phyloP scores from a whole-genome alignment of 306 rosid species.

The Amphicarpaea edgeworthii region DNA sequence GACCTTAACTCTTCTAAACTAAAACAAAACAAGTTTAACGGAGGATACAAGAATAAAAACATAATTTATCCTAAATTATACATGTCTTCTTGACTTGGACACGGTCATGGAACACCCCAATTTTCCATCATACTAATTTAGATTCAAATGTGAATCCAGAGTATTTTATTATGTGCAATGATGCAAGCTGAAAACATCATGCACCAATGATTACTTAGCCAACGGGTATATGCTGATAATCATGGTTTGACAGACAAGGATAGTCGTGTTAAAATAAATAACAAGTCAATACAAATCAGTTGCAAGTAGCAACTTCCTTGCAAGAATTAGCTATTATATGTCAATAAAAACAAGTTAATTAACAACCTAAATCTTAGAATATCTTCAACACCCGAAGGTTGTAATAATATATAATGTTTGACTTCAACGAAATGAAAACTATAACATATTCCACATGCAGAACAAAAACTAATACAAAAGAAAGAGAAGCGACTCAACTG shows the following conservation, averaged over 20 bases:
- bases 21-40: too few relatives aligned
- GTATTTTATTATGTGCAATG: conserved; percentile 27
- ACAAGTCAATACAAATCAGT: conserved; percentile 5
- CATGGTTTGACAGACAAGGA: not conserved
- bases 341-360: not conserved
- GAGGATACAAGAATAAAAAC: too few relatives aligned
- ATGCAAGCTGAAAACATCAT: conserved; percentile 19
- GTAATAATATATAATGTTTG: not conserved
- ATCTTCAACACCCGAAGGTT: not conserved
- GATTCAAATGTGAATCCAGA: conserved; percentile 30
- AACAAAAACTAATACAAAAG: too few relatives aligned
- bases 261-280: conserved; percentile 5
- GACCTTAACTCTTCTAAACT: too few relatives aligned
- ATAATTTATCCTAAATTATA: too few relatives aligned
- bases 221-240: not conserved
- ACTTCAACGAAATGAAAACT: not conserved
- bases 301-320: too few relatives aligned
- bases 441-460: too few relatives aligned
- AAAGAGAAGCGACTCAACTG: conserved; percentile 55
- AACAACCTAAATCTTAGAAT: conserved; percentile 9
- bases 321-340: not conserved
- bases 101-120: not conserved
- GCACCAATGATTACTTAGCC: conserved; percentile 21
- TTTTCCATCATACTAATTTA: conserved; percentile 5
- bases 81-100: conserved; percentile 34